These are phyloP conservation scores for Haematococcus lacustris DNA, from an alignment of 139 green algal species.

Conservation along the genomic window DNA sequence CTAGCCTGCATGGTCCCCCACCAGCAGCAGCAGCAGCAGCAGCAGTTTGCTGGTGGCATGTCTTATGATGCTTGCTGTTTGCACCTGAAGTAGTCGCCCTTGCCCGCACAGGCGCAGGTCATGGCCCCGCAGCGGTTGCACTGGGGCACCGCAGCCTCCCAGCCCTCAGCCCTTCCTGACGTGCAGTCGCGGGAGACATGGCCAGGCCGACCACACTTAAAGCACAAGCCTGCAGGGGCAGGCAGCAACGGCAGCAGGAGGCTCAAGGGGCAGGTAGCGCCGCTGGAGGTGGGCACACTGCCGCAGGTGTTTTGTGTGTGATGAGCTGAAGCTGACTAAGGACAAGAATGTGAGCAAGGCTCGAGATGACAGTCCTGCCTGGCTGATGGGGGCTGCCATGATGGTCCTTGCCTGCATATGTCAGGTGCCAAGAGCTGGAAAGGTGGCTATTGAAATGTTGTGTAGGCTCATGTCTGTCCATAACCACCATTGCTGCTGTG, in stretches of 20 bases:
- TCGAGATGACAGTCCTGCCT: neutral
- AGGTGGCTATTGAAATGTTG: neutral
- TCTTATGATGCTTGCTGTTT: neutral
- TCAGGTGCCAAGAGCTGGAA: too few relatives aligned
- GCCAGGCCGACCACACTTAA: constrained; percentile 42
- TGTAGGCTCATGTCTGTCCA: neutral
- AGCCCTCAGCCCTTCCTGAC: neutral
- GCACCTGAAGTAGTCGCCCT: constrained; percentile 55
- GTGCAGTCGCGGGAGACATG: constrained; percentile 49
- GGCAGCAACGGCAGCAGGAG: neutral
- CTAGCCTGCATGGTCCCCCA: neutral
- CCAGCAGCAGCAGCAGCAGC: neutral
- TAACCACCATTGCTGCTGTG: neutral
- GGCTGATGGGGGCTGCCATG: neutral
- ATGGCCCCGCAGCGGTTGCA: constrained; percentile 59
- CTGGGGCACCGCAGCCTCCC: constrained; percentile 1
- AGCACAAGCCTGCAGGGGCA: constrained; percentile 35
- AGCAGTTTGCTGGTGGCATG: neutral
- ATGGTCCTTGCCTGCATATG: neutral
- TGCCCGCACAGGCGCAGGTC: constrained; percentile 39
- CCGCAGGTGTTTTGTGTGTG: neutral
- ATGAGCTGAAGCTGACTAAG: neutral
- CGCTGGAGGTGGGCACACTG: neutral
- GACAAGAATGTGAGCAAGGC: neutral
- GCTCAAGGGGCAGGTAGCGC: neutral